Evolutionary conservation across 306 rosid genomes (phyloP).

Genomic region (Parietaria judaica): DNA sequence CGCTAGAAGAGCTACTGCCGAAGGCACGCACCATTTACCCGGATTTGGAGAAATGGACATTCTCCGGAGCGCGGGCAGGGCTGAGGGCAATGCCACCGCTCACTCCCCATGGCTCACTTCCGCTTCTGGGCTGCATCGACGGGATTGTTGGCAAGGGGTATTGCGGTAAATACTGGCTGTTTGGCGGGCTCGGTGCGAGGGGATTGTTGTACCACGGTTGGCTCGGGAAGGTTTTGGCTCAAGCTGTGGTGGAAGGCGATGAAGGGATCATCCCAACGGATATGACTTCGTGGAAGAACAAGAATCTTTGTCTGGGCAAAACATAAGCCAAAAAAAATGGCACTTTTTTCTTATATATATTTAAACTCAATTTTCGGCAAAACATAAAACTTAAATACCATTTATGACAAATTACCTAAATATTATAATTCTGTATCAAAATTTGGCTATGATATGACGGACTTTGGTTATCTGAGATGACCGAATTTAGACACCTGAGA

Average conservation of each 20-base stretch:
- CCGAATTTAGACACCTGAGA: no score
- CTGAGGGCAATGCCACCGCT: constrained; percentile 98
- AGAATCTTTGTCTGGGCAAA: constrained; percentile 1
- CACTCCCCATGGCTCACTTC: constrained; percentile 71
- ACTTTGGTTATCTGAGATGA: no score
- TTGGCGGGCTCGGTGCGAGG: constrained; percentile 90
- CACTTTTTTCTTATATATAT: no score
- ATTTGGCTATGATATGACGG: no score
- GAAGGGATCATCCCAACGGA: constrained; percentile 65
- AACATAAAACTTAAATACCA: no score
- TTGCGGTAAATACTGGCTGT: constrained; percentile 64
- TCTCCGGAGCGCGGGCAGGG: constrained; percentile 72
- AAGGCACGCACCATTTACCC: constrained; percentile 68
- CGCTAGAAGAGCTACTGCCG: constrained; percentile 61
- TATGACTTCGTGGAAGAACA: constrained; percentile 67
- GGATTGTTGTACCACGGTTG: constrained; percentile 88
- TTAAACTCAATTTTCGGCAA: no score
- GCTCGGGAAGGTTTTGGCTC: constrained; percentile 76
- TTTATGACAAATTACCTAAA: no score
- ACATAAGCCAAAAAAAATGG: neutral
- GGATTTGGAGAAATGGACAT: constrained; percentile 51
- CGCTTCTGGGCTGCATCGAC: constrained; percentile 74
- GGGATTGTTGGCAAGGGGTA: constrained; percentile 34
- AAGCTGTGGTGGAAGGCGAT: constrained; percentile 58
- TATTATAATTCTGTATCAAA: no score